Base-by-base conservation (phyloP, 495 filamentous ascomycete species). In the Penicillium cataractarum region DNA sequence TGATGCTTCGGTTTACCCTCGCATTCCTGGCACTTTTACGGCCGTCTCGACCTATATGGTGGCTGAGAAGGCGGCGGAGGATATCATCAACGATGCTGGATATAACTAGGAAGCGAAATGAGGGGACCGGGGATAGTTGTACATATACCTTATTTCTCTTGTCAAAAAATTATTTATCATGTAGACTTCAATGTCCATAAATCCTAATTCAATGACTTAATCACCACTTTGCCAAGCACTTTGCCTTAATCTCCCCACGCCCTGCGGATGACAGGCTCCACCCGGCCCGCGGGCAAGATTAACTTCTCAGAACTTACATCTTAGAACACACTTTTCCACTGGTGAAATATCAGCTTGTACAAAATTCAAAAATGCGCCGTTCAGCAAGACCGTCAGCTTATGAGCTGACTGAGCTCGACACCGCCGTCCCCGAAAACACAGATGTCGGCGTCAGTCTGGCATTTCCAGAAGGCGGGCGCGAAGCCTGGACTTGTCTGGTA, bases 401-500 rank as follows among this genome's bases (percentile, higher is more conserved):
- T 29, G 60, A 62, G 37, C 19, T 62, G 29, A 27, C 52, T 6
- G 60, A 57, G 17, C 21, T 62, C 19, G 31, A 55, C 8, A 22
- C 29, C 21, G 4, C 9, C 8, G 42, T 12, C 27, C 33, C 44
- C 7, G 27, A 49, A n/a, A 62, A n/a, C 31, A 13, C 60, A 1
- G 60, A 57, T 62, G 44, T 29, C 5, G 57, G 12, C 0, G 57
- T 61, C n/a, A 60, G 49, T 29, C 40, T 61, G 52, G 67, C 81
- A 32, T 89, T 86, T 64, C 86, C 87, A 13, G 87, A 89, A 62
- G 86, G 86, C 22, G 86, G 86, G n/a, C 60, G 75, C 2, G 63
- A 80, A 35, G 87, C 82, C 60, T 89, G 86, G 86, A 80, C 83
- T 8, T 87, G 87, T 8, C 80, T 90, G 2, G 56, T 87, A 8